Conservation (phyloP, 2,329 filamentous ascomycete genomes). For the Alternaria tenuissima region DNA sequence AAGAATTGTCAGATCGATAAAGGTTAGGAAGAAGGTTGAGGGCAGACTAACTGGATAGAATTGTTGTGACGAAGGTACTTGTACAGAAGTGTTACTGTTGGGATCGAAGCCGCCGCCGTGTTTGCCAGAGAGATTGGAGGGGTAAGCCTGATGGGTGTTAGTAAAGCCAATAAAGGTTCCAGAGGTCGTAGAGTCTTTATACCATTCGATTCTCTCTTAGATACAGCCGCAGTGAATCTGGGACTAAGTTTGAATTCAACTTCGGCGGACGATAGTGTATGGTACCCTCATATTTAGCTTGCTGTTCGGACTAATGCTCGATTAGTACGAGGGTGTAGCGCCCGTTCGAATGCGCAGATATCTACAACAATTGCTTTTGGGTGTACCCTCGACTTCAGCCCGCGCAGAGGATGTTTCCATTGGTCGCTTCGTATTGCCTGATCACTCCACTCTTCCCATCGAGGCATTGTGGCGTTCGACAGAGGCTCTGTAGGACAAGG, state of each 20-base stretch:
- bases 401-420: neutral
- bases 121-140: conserved; percentile 16
- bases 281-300: neutral
- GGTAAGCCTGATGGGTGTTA: conserved; percentile 26
- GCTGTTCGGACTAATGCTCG: neutral
- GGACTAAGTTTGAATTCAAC: neutral
- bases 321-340: neutral
- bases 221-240: neutral
- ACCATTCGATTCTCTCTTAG: conserved; percentile 22
- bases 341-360: neutral
- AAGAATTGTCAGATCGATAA: neutral
- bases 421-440: neutral
- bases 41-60: conserved; percentile 11
- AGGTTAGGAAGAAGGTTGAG: neutral
- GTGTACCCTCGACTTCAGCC: neutral
- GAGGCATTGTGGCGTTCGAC: neutral
- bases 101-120: conserved; percentile 37
- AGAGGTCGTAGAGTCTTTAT: neutral
- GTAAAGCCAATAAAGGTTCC: neutral
- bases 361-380: neutral
- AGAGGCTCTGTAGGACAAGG: neutral
- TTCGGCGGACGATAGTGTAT: neutral
- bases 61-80: conserved; percentile 8
- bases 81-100: conserved; percentile 20
- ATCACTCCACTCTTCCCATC: neutral